Conservation (phyloP, 2,329 filamentous ascomycete species). For the Myrmaecium sp. region DNA sequence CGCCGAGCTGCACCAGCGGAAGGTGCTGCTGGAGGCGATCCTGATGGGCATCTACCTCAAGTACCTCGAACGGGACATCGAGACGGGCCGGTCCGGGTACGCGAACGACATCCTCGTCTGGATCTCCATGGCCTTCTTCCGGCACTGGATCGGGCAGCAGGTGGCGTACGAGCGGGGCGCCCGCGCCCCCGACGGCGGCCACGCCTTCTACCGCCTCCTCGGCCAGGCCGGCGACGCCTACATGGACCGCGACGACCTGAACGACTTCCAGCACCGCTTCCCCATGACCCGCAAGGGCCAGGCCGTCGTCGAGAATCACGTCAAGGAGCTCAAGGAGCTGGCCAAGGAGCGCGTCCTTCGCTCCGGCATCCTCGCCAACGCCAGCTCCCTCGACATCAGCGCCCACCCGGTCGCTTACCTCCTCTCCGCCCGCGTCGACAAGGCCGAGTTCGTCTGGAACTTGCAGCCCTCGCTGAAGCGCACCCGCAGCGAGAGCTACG, state of each 20-base stretch:
- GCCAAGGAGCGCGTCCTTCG: conserved; percentile 24
- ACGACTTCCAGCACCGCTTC: conserved; percentile 23
- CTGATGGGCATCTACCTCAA: conserved; percentile 13
- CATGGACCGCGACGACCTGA: conserved; percentile 21
- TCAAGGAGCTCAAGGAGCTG: conserved; percentile 25
- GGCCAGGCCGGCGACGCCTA: conserved; percentile 25
- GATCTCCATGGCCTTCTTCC: conserved; percentile 31
- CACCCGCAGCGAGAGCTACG: background rate
- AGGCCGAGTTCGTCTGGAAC: background rate
- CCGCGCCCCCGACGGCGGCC: conserved; percentile 27
- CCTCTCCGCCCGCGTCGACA: background rate
- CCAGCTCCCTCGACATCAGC: conserved; percentile 22
- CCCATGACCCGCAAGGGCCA: conserved; percentile 27
- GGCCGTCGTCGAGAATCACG: conserved; percentile 23
- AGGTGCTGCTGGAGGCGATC: conserved; percentile 14
- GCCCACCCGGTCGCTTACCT: conserved; percentile 10
- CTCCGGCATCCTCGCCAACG: conserved; percentile 20
- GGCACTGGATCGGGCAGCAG: conserved; percentile 28
- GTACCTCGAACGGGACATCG: conserved; percentile 13
- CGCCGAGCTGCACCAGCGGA: conserved; percentile 14
- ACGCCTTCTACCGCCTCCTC: conserved; percentile 26
- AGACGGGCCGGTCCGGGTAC: conserved; percentile 25
- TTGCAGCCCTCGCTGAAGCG: background rate
- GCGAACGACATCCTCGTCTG: conserved; percentile 33
- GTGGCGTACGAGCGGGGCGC: conserved; percentile 23